Evolutionary conservation across 441 rosid species (phyloP).

Genomic region (Erodium trifolium): DNA sequence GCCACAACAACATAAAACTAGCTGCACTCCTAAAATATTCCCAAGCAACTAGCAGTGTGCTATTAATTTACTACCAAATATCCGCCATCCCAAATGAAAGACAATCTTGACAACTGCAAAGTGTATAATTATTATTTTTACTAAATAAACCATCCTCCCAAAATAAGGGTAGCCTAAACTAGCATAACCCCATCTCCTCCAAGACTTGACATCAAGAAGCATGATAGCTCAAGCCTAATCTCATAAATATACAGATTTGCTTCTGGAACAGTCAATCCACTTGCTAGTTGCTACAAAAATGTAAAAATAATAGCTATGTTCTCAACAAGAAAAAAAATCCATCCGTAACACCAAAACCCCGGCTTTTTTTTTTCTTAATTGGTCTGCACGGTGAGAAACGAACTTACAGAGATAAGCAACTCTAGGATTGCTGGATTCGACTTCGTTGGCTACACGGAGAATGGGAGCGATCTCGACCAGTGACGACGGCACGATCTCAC

Average conservation of each 20-base stretch:
- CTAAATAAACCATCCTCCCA: not conserved
- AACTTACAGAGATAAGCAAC: constrained; percentile 95
- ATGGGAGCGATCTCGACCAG: constrained; percentile 92
- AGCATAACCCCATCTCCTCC: too few relatives aligned
- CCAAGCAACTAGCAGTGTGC: not conserved
- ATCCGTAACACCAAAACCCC: too few relatives aligned
- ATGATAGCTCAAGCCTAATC: too few relatives aligned
- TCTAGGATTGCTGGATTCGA: constrained; percentile 80
- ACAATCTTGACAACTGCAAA: not conserved
- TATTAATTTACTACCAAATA: not conserved
- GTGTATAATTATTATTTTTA: not conserved
- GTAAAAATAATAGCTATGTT: too few relatives aligned
- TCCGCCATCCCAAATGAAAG: not conserved
- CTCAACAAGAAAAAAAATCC: too few relatives aligned
- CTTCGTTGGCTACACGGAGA: constrained; percentile 99
- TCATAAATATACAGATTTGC: too few relatives aligned
- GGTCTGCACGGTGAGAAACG: too few relatives aligned
- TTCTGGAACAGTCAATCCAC: too few relatives aligned
- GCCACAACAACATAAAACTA: not conserved
- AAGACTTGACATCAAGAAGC: too few relatives aligned
- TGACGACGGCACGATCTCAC: constrained; percentile 96
- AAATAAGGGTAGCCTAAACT: not conserved
- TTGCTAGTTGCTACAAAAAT: too few relatives aligned
- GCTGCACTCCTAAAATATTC: not conserved
- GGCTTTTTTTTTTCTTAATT: too few relatives aligned